phyloP scores from a whole-genome alignment of 1,284 basidiomycete genomes.

The Moniliella sp. region DNA sequence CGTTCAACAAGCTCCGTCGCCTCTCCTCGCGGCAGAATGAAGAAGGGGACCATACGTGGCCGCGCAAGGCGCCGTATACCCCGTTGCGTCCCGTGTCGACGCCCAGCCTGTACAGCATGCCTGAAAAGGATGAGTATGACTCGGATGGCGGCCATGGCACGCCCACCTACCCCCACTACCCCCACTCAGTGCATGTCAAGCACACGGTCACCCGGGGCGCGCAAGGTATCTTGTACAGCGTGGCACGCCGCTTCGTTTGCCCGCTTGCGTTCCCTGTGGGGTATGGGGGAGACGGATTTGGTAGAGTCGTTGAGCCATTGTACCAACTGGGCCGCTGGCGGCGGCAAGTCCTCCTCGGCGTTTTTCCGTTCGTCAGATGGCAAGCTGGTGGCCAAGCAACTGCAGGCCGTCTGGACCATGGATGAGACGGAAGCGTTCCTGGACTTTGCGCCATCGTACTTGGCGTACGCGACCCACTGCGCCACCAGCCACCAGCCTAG shows the following conservation, averaged over 20 bases:
- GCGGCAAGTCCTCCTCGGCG: constrained; percentile 18
- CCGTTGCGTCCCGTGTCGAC: neutral
- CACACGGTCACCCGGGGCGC: constrained; percentile 15
- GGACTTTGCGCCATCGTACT: constrained; percentile 22
- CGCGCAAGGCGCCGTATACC: neutral
- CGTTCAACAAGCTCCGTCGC: constrained; percentile 13
- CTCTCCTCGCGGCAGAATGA: constrained; percentile 11
- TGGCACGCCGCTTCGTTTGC: constrained; percentile 28
- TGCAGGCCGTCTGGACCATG: constrained; percentile 19
- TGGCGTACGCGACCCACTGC: constrained; percentile 21
- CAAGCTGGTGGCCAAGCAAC: constrained; percentile 18
- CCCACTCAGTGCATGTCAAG: constrained; percentile 20
- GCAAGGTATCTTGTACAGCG: constrained; percentile 22
- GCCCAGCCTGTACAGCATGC: neutral
- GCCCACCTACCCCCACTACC: neutral
- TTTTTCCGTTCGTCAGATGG: constrained; percentile 22
- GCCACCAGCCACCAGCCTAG: constrained; percentile 15
- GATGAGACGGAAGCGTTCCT: constrained; percentile 26
- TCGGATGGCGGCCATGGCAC: neutral
- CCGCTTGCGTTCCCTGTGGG: constrained; percentile 16
- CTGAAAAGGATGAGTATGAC: neutral
- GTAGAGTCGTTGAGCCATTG: constrained; percentile 15
- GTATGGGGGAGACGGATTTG: constrained; percentile 12
- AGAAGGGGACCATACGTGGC: neutral
- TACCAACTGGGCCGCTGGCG: constrained; percentile 11